Percentiles rank a stretch among this genome's conserved stretches.
Conservation (phyloP, 2,329 filamentous ascomycete species). For the Sordariomycetes sp. region DNA sequence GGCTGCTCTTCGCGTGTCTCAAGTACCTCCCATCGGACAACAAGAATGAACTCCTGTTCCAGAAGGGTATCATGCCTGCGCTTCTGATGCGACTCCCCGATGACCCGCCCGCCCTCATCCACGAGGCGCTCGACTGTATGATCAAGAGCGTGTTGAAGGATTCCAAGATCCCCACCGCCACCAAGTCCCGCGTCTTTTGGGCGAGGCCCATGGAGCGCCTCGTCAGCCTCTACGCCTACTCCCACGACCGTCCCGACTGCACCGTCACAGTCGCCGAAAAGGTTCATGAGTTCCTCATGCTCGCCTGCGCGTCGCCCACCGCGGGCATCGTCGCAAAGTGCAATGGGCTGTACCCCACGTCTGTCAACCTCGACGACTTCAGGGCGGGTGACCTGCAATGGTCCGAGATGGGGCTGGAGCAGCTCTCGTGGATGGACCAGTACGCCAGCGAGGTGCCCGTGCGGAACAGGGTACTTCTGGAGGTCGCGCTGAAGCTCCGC, state of each 20-base stretch:
- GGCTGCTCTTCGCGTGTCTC: conserved; percentile 68
- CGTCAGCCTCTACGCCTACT: conserved; percentile 54
- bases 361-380: conserved; percentile 38
- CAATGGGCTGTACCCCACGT: conserved; percentile 73
- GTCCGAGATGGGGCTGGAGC: conserved; percentile 50
- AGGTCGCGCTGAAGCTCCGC: conserved; percentile 65
- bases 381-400: conserved; percentile 10
- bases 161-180: conserved; percentile 54
- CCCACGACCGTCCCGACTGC: conserved; percentile 31
- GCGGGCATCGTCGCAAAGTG: conserved; percentile 66
- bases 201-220: conserved; percentile 61
- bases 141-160: conserved; percentile 64
- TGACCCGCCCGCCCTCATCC: conserved; percentile 62
- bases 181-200: conserved; percentile 66
- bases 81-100: conserved; percentile 66
- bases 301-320: conserved; percentile 59
- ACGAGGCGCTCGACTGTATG: conserved; percentile 61
- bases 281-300: conserved; percentile 62
- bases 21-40: conserved; percentile 64
- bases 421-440: conserved; percentile 55
- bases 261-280: conserved; percentile 45
- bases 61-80: conserved; percentile 72
- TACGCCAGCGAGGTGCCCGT: conserved; percentile 56
- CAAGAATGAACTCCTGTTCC: conserved; percentile 68
- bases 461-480: conserved; percentile 65